These are phyloP conservation scores for Babesia caballi DNA, from an alignment of 169 alveolate species.

Conservation along the genomic window DNA sequence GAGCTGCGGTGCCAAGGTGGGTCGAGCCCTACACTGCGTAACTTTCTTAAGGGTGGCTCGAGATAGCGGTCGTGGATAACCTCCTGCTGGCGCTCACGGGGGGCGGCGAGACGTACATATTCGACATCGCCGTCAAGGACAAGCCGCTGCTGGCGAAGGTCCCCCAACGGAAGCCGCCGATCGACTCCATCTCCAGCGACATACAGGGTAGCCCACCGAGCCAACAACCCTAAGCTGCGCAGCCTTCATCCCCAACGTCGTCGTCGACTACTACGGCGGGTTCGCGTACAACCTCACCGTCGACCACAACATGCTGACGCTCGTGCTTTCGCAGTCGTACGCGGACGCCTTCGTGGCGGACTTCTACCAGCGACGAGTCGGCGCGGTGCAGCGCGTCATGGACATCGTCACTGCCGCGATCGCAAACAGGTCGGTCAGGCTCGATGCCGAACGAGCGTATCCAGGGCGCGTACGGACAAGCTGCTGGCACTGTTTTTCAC, in stretches of 20 bases:
- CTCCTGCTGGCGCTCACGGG: constrained; percentile 37
- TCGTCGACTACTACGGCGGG: constrained; percentile 59
- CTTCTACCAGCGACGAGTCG: constrained; percentile 47
- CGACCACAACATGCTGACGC: constrained; percentile 46
- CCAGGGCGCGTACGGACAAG: constrained; percentile 10
- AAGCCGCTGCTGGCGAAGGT: constrained; percentile 31
- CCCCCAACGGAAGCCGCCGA: constrained; percentile 50
- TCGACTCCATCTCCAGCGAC: constrained; percentile 49
- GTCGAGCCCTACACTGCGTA: neutral
- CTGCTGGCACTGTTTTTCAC: constrained; percentile 18
- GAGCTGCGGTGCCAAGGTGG: constrained; percentile 49
- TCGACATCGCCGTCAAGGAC: constrained; percentile 45
- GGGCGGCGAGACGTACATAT: constrained; percentile 35
- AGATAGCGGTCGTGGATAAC: constrained; percentile 42
- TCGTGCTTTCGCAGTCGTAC: constrained; percentile 24
- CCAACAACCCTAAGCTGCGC: neutral
- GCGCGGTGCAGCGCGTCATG: constrained; percentile 22
- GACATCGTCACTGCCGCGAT: constrained; percentile 40
- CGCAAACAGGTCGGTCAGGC: constrained; percentile 10
- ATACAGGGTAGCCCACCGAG: constrained; percentile 17
- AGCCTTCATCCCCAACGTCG: constrained; percentile 52
- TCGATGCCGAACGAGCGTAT: neutral
- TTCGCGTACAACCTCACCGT: constrained; percentile 36
- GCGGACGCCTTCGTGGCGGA: constrained; percentile 37
- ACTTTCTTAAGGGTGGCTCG: constrained; percentile 46